Percentiles rank a stretch among this genome's conserved stretches.
These are phyloP conservation scores for Selenicereus undatus DNA, from an alignment of 148 eudicot species.

Conservation along the genomic window DNA sequence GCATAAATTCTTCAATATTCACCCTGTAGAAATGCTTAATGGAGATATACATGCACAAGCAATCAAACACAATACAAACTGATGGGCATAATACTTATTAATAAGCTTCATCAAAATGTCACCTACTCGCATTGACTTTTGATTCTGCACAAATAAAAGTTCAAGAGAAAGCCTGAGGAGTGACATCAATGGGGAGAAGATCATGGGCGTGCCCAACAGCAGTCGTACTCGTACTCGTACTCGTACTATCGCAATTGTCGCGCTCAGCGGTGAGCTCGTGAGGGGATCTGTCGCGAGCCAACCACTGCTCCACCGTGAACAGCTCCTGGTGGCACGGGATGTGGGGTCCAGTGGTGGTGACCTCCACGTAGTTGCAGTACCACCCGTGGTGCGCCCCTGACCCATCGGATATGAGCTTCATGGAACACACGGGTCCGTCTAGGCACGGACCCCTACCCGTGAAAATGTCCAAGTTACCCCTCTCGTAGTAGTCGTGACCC, in stretches of 20 bases:
- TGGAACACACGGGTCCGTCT: conserved; percentile 46
- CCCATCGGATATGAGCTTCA: conserved; percentile 70
- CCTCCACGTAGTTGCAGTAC: conserved; percentile 73
- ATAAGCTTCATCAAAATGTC: no score
- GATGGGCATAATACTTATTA: no score
- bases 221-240: neutral
- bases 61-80: no score
- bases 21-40: no score
- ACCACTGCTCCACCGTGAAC: conserved; percentile 69
- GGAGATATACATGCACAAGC: no score
- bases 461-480: conserved; percentile 76
- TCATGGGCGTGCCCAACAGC: neutral
- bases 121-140: no score
- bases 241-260: conserved; percentile 29
- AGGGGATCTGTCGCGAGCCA: conserved; percentile 48
- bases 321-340: conserved; percentile 33
- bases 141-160: no score
- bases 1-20: no score
- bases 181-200: neutral
- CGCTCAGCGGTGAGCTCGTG: conserved; percentile 46
- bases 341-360: conserved; percentile 60
- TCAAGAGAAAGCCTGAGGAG: conserved; percentile 11
- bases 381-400: conserved; percentile 61
- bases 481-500: conserved; percentile 74
- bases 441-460: conserved; percentile 72